These are phyloP conservation scores for Lachnellula arida DNA, from an alignment of 2,329 filamentous ascomycete species.

Conservation along the genomic window DNA sequence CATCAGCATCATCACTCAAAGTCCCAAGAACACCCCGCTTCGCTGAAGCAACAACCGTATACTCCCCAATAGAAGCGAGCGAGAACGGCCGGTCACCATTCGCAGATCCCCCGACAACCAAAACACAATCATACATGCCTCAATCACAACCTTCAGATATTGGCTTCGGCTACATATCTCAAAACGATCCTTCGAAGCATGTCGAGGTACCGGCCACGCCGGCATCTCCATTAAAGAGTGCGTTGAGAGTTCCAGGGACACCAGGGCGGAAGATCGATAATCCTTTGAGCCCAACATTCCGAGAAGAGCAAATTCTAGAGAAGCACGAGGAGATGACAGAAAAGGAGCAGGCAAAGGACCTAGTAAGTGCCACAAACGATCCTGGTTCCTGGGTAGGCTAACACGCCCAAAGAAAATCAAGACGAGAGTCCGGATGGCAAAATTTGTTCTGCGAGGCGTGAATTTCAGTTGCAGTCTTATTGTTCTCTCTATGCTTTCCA, in stretches of 20 bases:
- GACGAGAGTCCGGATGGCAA: constrained; percentile 83
- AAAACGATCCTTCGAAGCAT: constrained; percentile 50
- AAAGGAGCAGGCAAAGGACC: constrained; percentile 78
- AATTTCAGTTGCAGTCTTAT: constrained; percentile 97
- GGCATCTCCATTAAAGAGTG: constrained; percentile 80
- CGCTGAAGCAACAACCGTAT: constrained; percentile 72
- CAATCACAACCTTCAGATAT: constrained; percentile 77
- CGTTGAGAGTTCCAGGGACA: constrained; percentile 81
- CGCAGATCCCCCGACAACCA: constrained; percentile 50
- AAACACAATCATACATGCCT: constrained; percentile 45
- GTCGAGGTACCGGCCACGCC: constrained; percentile 63
- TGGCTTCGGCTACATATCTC: constrained; percentile 83
- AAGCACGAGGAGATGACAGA: constrained; percentile 78
- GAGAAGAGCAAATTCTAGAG: constrained; percentile 81
- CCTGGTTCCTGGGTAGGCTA: constrained; percentile 26
- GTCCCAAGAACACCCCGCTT: constrained; percentile 72
- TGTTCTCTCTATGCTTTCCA: constrained; percentile 81
- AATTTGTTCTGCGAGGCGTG: constrained; percentile 89
- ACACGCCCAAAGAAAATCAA: constrained; percentile 74
- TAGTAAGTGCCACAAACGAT: constrained; percentile 56
- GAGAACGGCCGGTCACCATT: constrained; percentile 49
- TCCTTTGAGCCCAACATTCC: constrained; percentile 85
- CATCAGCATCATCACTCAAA: constrained; percentile 45
- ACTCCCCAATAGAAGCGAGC: constrained; percentile 65
- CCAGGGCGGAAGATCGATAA: constrained; percentile 68